Conservation (phyloP, 768 basidiomycete species). For the Agrocybe chaxingu region DNA sequence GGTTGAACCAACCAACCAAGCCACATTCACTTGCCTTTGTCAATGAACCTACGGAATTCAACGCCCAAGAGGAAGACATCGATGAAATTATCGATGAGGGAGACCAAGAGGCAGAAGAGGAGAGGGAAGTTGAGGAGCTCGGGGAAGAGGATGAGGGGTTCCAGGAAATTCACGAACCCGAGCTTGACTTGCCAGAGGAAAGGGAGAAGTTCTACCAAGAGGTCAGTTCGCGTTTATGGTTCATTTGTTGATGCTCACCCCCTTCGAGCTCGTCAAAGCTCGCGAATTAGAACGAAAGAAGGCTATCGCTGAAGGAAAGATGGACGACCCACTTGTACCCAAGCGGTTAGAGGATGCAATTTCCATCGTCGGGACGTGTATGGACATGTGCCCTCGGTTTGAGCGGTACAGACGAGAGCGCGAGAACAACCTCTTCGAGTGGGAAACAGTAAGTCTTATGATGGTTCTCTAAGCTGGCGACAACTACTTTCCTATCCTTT, state of each 20-base stretch:
- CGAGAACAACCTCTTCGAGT: slow-evolving; percentile 82
- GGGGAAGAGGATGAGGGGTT: slow-evolving; percentile 17
- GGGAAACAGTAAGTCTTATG: slow-evolving; percentile 73
- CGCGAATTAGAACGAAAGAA: slow-evolving; percentile 69
- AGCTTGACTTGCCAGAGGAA: slow-evolving; percentile 58
- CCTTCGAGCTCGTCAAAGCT: slow-evolving; percentile 60
- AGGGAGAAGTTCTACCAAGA: slow-evolving; percentile 70
- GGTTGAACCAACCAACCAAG: slow-evolving; percentile 23
- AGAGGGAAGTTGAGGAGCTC: slow-evolving; percentile 30
- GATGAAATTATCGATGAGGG: slow-evolving; percentile 28
- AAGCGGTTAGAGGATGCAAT: slow-evolving; percentile 87
- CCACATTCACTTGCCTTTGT: slow-evolving; percentile 20
- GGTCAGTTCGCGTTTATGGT: slow-evolving; percentile 38
- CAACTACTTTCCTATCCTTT: slow-evolving; percentile 36
- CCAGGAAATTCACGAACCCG: slow-evolving; percentile 42
- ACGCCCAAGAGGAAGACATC: slow-evolving; percentile 21
- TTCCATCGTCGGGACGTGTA: slow-evolving; percentile 88
- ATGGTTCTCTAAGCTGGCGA: slow-evolving; percentile 17
- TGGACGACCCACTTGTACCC: slow-evolving; percentile 81
- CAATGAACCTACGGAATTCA: slow-evolving; percentile 12
- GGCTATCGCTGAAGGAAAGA: slow-evolving; percentile 80
- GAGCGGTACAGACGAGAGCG: slow-evolving; percentile 89
- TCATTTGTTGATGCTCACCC: slow-evolving; percentile 16
- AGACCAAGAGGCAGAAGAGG: slow-evolving; percentile 26
- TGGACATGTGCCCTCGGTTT: slow-evolving; percentile 93